Evolutionary conservation across 306 rosid genomes (phyloP).

Genomic region (Trifolium pratense): DNA sequence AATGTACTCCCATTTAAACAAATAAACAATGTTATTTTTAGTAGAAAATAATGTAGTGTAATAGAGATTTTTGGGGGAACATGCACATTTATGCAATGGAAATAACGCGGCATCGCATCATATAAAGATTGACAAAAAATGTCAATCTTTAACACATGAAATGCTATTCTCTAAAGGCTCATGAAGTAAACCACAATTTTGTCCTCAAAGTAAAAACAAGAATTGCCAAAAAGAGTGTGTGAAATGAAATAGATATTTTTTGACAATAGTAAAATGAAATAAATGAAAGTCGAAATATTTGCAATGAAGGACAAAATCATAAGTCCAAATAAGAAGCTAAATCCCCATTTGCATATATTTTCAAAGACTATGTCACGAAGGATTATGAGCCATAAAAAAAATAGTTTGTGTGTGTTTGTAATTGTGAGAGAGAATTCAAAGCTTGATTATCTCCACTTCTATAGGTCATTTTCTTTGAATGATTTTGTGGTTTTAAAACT

Average conservation of each 20-base stretch:
- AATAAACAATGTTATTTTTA: too few species aligned
- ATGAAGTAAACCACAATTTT: constrained; percentile 31
- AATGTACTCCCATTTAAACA: too few species aligned
- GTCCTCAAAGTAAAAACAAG: constrained; percentile 26
- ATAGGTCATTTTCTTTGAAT: constrained; percentile 49
- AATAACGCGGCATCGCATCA: constrained; percentile 31
- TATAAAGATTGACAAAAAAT: not conserved
- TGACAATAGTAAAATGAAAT: constrained; percentile 53
- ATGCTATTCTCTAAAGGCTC: not conserved
- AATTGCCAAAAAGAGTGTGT: constrained; percentile 46
- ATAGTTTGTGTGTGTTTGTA: not conserved
- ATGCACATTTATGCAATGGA: constrained; percentile 22
- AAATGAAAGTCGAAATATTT: constrained; percentile 33
- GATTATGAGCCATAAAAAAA: constrained; percentile 6
- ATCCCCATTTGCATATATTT: constrained; percentile 20
- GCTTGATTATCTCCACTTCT: constrained; percentile 40
- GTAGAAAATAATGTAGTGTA: not conserved
- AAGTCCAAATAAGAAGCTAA: constrained; percentile 28
- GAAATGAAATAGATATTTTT: too few species aligned
- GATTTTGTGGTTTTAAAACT: constrained; percentile 28
- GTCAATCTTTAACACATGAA: not conserved
- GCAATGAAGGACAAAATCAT: not conserved
- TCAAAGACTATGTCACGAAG: constrained; percentile 32
- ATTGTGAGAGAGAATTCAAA: constrained; percentile 17
- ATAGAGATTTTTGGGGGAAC: not conserved